These are phyloP conservation scores for Rhizomucor pusillus DNA, from an alignment of 371 early-diverging fungal genomes.

Conservation along the genomic window DNA sequence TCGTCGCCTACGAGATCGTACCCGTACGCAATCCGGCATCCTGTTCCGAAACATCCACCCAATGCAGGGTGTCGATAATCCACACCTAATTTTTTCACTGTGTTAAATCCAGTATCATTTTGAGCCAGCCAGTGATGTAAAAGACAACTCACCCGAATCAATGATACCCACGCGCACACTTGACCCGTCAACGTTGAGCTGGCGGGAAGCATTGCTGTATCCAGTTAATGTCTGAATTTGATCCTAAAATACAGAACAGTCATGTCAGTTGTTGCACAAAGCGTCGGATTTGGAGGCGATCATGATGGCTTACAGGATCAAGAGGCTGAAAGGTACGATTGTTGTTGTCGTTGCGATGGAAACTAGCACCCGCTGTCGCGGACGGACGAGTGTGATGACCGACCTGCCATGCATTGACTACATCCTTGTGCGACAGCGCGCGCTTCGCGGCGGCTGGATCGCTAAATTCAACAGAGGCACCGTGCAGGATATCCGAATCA, in stretches of 20 bases:
- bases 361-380: not conserved
- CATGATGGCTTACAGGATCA: not conserved
- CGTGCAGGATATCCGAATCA: slow-evolving; percentile 27
- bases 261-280: too few species aligned
- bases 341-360: too few species aligned
- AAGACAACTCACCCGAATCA: slow-evolving; percentile 40
- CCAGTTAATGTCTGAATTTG: slow-evolving; percentile 20
- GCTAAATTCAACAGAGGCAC: slow-evolving; percentile 25
- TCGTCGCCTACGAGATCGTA: slow-evolving; percentile 62
- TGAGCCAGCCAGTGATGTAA: too few species aligned
- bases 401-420: slow-evolving; percentile 32
- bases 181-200: slow-evolving; percentile 19
- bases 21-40: slow-evolving; percentile 57
- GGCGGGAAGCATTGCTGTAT: slow-evolving; percentile 14
- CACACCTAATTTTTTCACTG: slow-evolving; percentile 43
- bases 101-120: too few species aligned
- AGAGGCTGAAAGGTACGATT: slow-evolving; percentile 1
- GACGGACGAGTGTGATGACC: slow-evolving; percentile 18
- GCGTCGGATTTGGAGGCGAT: too few species aligned
- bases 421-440: slow-evolving; percentile 9
- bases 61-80: slow-evolving; percentile 63
- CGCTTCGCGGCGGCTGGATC: slow-evolving; percentile 12
- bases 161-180: slow-evolving; percentile 38
- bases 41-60: slow-evolving; percentile 59
- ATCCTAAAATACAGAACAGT: slow-evolving; percentile 9